These are phyloP conservation scores for Murraya paniculata DNA, from an alignment of 345 rosid species.

Conservation along the genomic window DNA sequence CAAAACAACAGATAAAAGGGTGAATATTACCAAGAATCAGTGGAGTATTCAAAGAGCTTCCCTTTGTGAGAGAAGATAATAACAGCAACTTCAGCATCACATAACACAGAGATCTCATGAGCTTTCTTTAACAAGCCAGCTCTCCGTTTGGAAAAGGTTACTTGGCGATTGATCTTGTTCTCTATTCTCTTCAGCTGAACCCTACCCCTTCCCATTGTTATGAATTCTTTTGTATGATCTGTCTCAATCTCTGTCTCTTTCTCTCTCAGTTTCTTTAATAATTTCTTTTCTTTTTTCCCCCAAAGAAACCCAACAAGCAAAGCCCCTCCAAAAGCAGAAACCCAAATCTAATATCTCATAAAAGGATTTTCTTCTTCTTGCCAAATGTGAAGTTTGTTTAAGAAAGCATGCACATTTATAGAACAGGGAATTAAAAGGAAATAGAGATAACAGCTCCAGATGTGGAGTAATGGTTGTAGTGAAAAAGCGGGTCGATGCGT, in stretches of 20 bases:
- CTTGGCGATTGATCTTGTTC: conserved; percentile 79
- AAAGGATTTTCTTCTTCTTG: conserved; percentile 9
- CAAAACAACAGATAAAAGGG: not conserved
- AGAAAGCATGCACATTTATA: conserved; percentile 33
- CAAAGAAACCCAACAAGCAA: conserved; percentile 40
- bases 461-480: conserved; percentile 5
- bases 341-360: not conserved
- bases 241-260: not conserved
- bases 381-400: conserved; percentile 20
- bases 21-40: conserved; percentile 49
- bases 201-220: conserved; percentile 77
- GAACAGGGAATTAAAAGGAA: not conserved
- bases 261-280: not conserved
- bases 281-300: not conserved
- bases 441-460: not conserved
- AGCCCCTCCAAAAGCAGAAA: conserved; percentile 20
- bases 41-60: conserved; percentile 70
- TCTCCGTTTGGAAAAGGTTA: conserved; percentile 76
- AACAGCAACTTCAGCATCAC: conserved; percentile 77
- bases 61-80: conserved; percentile 81
- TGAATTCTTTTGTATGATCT: not conserved
- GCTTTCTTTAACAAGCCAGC: conserved; percentile 78
- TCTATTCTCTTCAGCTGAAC: conserved; percentile 86
- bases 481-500: not conserved
- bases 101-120: conserved; percentile 76